These are phyloP conservation scores for Annulohypoxylon nitens DNA, from an alignment of 495 filamentous ascomycete genomes.

Conservation along the genomic window DNA sequence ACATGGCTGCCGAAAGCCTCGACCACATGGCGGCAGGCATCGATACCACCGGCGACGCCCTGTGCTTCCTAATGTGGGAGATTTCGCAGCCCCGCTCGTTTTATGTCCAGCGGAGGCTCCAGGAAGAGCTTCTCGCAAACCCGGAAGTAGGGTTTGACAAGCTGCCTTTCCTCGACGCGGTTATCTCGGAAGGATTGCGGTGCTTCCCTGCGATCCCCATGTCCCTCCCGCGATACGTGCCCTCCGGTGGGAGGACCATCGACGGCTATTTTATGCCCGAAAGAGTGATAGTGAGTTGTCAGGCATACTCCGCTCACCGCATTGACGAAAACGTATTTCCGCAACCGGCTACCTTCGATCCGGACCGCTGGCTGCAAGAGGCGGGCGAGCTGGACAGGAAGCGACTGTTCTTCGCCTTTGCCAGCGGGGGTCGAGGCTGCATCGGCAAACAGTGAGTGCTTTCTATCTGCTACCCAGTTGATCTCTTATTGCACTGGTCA, in stretches of 20 bases:
- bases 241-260: slow-evolving; percentile 62
- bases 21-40: slow-evolving; percentile 73
- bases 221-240: slow-evolving; percentile 73
- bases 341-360: slow-evolving; percentile 67
- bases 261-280: slow-evolving; percentile 62
- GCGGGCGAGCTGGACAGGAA: slow-evolving; percentile 63
- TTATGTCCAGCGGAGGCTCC: slow-evolving; percentile 60
- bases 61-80: slow-evolving; percentile 77
- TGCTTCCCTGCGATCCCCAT: slow-evolving; percentile 75
- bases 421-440: slow-evolving; percentile 68
- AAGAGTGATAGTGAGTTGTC: slow-evolving; percentile 65
- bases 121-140: slow-evolving; percentile 61
- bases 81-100: slow-evolving; percentile 67
- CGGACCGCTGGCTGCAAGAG: slow-evolving; percentile 73
- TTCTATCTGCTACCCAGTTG: background rate
- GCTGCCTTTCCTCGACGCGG: slow-evolving; percentile 70
- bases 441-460: slow-evolving; percentile 67
- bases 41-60: slow-evolving; percentile 74
- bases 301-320: slow-evolving; percentile 67
- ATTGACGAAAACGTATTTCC: slow-evolving; percentile 68
- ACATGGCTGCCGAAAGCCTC: slow-evolving; percentile 63
- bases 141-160: slow-evolving; percentile 59
- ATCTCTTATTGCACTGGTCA: background rate
- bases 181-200: slow-evolving; percentile 71
- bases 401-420: slow-evolving; percentile 64